Evolutionary conservation across 805 yeast genomes (phyloP), one percentile per base, ranked within the genome.

Genomic region (Teunomyces gatunensis): DNA sequence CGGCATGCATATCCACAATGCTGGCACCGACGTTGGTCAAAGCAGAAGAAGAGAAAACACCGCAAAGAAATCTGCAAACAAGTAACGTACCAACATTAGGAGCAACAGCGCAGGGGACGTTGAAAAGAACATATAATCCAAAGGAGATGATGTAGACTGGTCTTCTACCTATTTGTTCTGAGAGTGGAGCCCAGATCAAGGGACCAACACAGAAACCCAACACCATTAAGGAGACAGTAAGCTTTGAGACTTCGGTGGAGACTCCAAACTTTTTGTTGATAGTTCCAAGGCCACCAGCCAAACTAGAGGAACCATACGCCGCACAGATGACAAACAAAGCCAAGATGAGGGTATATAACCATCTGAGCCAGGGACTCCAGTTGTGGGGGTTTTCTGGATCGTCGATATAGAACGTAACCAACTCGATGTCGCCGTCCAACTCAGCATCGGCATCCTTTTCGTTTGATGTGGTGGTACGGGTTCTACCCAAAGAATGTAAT

Each of bases 371-470:
- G 28, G 70, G 46, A 21, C 78, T 69, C 97, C 97, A 90, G 65
- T 90, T 90, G 60, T 84, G 85, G 25, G 97, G 97, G 67, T 91
- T 91, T 57, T 81, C 92, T 0, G 96, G 95, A 64, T 91, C 98
- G 52, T 80, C 78, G 15, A 83, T 71, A 5, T 74, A 70, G 63
- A 89, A 90, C 0, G 96, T 90, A 47, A 91, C 97, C 61, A 89
- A 87, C 62, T 88, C 92, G 48, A 85, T 77, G 43, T 84, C 89
- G 5, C 28, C 17, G 18, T 37, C 40, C 15, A 37, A n/a, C 15
- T 37, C 40, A 18, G 20, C 20, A 18, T 35, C 23, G 3, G 34
- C 25, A 52, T 56, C 13, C 59, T 63, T 42, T 49, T 65, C 45
- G 51, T 52, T 25, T 4, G 43, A 39, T 17, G 57, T 44, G 29